Conservation (phyloP, 257 asterid genomes). For the Apocynum venetum region DNA sequence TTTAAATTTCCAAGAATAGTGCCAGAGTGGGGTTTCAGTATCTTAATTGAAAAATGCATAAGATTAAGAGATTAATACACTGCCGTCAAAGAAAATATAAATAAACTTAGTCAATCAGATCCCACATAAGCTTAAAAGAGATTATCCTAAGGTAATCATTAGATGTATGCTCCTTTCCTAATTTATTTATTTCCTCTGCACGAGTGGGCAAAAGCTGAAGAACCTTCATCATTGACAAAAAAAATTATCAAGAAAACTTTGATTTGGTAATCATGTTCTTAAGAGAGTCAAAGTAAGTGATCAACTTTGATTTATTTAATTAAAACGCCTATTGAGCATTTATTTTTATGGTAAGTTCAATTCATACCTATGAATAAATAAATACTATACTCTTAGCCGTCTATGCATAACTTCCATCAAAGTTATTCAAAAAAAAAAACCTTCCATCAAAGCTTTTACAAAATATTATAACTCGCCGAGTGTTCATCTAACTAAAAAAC, state of each 20-base stretch:
- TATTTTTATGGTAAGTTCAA: too few relatives aligned
- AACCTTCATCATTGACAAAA: background rate
- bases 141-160: constrained; percentile 42
- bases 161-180: constrained; percentile 29
- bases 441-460: too few relatives aligned
- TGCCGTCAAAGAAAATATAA: constrained; percentile 7
- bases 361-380: too few relatives aligned
- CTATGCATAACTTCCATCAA: too few relatives aligned
- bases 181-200: constrained; percentile 31
- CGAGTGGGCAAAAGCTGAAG: constrained; percentile 42
- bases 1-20: too few relatives aligned
- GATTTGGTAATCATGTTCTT: background rate
- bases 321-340: background rate
- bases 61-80: background rate
- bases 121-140: constrained; percentile 30
- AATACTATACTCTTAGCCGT: too few relatives aligned
- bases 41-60: background rate
- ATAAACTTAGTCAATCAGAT: constrained; percentile 5
- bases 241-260: background rate
- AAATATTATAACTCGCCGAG: too few relatives aligned
- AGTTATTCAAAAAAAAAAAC: too few relatives aligned
- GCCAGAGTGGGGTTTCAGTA: background rate
- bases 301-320: background rate
- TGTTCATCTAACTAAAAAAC: too few relatives aligned
- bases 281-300: constrained; percentile 13